Conservation (phyloP, 306 rosid species). For the Cajanus cajan region DNA sequence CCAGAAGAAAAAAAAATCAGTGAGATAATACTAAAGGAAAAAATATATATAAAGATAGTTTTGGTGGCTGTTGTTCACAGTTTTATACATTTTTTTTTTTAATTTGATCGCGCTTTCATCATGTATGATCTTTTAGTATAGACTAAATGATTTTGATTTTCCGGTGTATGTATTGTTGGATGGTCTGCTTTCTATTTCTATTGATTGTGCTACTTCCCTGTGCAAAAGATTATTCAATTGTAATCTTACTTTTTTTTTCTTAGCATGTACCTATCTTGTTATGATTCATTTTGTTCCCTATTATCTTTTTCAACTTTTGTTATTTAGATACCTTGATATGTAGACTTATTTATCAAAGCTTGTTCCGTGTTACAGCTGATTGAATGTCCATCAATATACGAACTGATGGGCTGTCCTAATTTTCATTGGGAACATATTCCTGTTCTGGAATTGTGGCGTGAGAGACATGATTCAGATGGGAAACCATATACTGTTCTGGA, state of each 20-base stretch:
- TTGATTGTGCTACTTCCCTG: conserved; percentile 3
- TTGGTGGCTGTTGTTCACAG: background rate
- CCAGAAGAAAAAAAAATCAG: background rate
- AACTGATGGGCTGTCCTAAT: conserved; percentile 66
- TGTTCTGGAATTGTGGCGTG: conserved; percentile 75
- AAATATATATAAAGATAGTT: background rate
- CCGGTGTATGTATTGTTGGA: background rate
- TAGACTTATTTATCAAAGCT: conserved; percentile 30
- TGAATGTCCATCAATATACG: conserved; percentile 93
- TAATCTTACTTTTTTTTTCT: background rate
- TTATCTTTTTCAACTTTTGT: background rate
- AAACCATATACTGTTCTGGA: conserved; percentile 59
- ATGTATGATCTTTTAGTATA: conserved; percentile 11
- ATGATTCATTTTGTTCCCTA: background rate
- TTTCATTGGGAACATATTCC: conserved; percentile 77
- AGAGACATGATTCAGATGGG: conserved; percentile 54
- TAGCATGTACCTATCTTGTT: conserved; percentile 1
- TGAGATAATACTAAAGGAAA: background rate
- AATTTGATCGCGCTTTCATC: background rate
- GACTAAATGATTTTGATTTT: conserved; percentile 19
- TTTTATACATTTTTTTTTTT: conserved; percentile 7
- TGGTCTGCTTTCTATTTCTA: conserved; percentile 19
- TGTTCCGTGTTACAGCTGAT: conserved; percentile 66
- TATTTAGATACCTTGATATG: conserved; percentile 15
- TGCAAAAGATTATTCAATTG: conserved; percentile 6